Conservation (phyloP, 306 rosid species). For the Arachis stenosperma region DNA sequence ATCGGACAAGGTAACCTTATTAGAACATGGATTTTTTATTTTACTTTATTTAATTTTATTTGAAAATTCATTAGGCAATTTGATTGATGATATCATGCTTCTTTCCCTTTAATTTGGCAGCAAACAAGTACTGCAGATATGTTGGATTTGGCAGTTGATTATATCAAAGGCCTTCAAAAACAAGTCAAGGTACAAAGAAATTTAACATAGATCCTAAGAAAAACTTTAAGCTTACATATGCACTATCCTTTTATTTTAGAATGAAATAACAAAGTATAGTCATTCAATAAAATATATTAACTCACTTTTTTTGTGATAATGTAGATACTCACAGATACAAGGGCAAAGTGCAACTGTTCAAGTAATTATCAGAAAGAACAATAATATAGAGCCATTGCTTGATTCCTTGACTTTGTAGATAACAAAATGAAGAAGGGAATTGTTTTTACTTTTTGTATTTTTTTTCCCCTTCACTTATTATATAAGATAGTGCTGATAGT, state of each 20-base stretch:
- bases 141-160: constrained; percentile 77
- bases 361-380: constrained; percentile 48
- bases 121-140: constrained; percentile 84
- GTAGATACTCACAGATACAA: constrained; percentile 70
- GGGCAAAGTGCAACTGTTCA: constrained; percentile 72
- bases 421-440: constrained; percentile 28
- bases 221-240: neutral
- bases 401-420: constrained; percentile 48
- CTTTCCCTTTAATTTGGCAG: constrained; percentile 45
- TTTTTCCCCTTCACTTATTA: neutral
- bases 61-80: constrained; percentile 3
- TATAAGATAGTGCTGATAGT: constrained; percentile 22
- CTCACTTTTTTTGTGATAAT: constrained; percentile 26
- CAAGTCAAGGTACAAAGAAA: constrained; percentile 69
- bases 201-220: constrained; percentile 6
- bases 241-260: neutral
- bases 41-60: neutral
- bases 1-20: constrained; percentile 71
- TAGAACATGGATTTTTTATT: neutral
- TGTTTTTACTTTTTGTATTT: neutral
- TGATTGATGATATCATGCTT: constrained; percentile 29
- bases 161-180: constrained; percentile 75
- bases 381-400: constrained; percentile 36
- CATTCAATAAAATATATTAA: constrained; percentile 12
- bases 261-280: neutral